phyloP scores from a whole-genome alignment of 2,329 filamentous ascomycete species.

The Talaromyces sp. region DNA sequence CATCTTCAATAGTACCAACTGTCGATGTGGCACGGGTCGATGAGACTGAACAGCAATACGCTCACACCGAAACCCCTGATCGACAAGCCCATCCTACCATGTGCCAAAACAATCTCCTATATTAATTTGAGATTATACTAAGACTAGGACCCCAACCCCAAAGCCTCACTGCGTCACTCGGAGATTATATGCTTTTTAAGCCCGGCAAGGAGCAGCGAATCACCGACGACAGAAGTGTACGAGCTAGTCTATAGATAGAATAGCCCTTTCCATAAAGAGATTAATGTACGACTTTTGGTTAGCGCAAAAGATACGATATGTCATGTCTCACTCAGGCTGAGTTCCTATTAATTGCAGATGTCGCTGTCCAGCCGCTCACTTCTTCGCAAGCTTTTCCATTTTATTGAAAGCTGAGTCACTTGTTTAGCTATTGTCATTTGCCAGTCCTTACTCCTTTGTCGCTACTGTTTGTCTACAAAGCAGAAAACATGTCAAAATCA shows the following conservation, averaged over 20 bases:
- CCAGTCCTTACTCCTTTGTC: neutral
- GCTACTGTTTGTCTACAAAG: neutral
- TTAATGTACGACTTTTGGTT: neutral
- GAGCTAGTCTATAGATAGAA: neutral
- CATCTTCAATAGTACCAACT: too few relatives aligned
- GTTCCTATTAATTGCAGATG: neutral
- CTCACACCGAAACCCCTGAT: neutral
- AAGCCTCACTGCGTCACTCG: neutral
- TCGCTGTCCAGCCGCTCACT: neutral
- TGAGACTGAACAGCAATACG: neutral
- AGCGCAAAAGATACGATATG: neutral
- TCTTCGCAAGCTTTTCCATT: neutral
- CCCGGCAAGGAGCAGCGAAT: neutral
- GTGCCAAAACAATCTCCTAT: neutral
- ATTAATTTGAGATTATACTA: too few relatives aligned
- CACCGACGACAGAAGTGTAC: neutral
- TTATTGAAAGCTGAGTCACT: neutral
- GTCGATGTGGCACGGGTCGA: neutral
- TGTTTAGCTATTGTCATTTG: neutral
- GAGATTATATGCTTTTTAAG: neutral
- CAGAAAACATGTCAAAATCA: conserved; percentile 4
- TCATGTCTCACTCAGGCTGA: too few relatives aligned
- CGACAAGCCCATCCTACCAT: neutral
- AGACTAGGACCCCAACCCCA: too few relatives aligned
- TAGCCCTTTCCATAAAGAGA: neutral